Conservation (phyloP, 179 eudicot genomes). For the Beta corolliflora region DNA sequence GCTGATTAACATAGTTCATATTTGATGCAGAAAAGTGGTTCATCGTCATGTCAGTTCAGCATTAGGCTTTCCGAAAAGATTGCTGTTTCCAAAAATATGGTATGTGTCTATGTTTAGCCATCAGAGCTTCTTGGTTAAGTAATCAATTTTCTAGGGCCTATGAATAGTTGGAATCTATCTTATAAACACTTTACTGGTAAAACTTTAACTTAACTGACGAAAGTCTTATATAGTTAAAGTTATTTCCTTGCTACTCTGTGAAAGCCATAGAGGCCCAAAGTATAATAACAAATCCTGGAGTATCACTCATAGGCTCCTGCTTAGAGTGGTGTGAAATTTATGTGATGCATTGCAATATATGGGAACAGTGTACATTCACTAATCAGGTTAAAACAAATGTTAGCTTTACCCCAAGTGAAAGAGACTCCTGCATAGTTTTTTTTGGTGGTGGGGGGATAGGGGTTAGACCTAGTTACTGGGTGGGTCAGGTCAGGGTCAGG, state of each 20-base stretch:
- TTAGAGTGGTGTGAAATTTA: background rate
- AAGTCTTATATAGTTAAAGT: background rate
- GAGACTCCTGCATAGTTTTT: too few relatives aligned
- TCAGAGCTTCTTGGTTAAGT: background rate
- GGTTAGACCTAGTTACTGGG: too few relatives aligned
- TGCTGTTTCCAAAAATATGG: constrained; percentile 58
- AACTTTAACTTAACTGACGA: background rate
- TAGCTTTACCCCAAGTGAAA: too few relatives aligned
- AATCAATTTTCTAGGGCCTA: background rate
- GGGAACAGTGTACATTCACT: too few relatives aligned
- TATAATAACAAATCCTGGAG: background rate
- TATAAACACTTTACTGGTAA: constrained; percentile 1
- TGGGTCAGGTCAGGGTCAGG: too few relatives aligned
- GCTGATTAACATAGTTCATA: constrained; percentile 11
- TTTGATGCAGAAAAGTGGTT: constrained; percentile 46
- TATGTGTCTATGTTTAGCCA: constrained; percentile 30
- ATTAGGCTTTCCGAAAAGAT: constrained; percentile 50
- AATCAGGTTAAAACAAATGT: too few relatives aligned
- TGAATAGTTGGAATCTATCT: too few relatives aligned
- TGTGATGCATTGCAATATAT: background rate
- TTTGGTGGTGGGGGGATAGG: too few relatives aligned
- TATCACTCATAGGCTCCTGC: constrained; percentile 6
- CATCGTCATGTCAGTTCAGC: constrained; percentile 49
- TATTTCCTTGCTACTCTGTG: background rate
- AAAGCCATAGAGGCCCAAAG: background rate